Evolutionary conservation across 371 early-diverging fungal genomes (phyloP), one percentile per base, ranked within the genome.

Genomic region (Sporodiniella umbellata): DNA sequence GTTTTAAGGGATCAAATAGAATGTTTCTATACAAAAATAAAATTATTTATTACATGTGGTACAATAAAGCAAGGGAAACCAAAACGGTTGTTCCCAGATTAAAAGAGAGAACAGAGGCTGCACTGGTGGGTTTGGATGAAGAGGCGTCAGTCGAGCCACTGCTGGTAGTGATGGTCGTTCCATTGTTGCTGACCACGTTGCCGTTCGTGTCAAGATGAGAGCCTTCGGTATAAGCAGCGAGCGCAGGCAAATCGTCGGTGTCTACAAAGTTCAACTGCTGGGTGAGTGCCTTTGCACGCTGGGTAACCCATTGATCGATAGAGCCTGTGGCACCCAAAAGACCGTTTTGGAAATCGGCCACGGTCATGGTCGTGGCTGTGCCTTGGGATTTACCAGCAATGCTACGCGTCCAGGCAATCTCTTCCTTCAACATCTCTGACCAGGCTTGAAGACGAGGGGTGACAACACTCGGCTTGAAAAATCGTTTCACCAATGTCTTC

Each of bases 381-480:
- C 82, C 82, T 12, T 78, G 72, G 17, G 78, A 78, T 33, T 56
- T 46, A 25, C 67, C 63, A 4, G 61, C 54, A 12, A 68, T 61
- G 14, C 51, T 30, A 24, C 72, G 66, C 45, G 76, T 73, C 81
- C 81, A 81, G 18, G 61, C 66, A 43, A 81, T 62, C 44, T 81
- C 81, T 50, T 79, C 71, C 15, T 53, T 25, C 44, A 81, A 63
- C 79, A 81, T 75, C 7, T 57, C 40, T 18, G 54, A 61, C 70
- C 79, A 79, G 4, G 66, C 81, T 14, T 72, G 53, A n/a, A 81
- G 44, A 11, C 76, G 68, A 8, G 81, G 73, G 3, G 57, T 45
- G 23, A 81, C 38, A 14, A 72, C 69, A 3, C 69, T 59, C 24
- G 79, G 75, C 47, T 81, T 81, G 59, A 78, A 81, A 51, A 78